A percentile compares a stretch with the other conserved stretches of the same genome.
Conservation (phyloP, 2,329 filamentous ascomycete species). For the Pyricularia pennisetigena region DNA sequence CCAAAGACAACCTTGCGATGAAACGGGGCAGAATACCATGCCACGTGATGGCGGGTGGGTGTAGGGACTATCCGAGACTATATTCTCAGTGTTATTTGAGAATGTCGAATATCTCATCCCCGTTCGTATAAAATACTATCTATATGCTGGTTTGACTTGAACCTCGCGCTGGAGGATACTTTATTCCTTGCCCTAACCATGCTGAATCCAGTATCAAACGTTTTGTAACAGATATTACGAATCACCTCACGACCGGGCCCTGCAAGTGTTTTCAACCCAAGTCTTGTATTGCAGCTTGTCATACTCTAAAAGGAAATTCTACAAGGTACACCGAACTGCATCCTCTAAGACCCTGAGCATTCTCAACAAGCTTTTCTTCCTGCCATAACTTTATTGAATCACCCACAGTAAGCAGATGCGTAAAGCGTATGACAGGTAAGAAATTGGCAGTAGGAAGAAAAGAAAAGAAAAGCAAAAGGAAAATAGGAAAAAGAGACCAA, state of each 20-base stretch:
- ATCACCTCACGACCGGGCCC: background rate
- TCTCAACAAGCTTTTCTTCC: background rate
- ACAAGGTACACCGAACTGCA: background rate
- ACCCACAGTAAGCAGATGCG: background rate
- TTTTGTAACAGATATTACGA: background rate
- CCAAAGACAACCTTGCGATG: background rate
- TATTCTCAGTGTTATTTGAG: background rate
- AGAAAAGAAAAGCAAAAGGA: background rate
- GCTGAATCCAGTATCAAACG: background rate
- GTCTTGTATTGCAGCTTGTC: background rate
- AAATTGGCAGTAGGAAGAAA: background rate
- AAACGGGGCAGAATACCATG: background rate
- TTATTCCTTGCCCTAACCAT: accelerated
- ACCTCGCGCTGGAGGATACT: background rate
- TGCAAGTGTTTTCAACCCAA: background rate
- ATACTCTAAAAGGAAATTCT: background rate
- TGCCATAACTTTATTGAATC: background rate
- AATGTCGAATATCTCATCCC: background rate
- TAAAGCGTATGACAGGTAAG: background rate
- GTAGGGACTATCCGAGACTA: background rate
- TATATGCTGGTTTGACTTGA: background rate
- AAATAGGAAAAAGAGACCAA: background rate
- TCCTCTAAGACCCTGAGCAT: background rate
- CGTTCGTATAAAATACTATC: background rate
- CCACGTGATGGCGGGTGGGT: background rate